Conservation (phyloP, 2,329 filamentous ascomycete genomes). For the Tothia fuscella region DNA sequence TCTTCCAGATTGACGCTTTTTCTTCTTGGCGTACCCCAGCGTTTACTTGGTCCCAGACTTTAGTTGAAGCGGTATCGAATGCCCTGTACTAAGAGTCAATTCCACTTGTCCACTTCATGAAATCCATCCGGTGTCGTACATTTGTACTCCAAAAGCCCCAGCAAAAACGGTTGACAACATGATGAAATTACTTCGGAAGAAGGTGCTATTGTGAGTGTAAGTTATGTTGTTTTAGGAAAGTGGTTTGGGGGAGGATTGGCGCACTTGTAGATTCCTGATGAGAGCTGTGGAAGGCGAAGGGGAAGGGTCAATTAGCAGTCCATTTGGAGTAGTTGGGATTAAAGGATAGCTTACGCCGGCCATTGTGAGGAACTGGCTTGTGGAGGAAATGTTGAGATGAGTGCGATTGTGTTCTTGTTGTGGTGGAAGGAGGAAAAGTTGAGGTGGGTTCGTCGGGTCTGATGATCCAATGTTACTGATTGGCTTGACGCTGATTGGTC, state of each 20-base stretch:
- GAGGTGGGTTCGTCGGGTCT: conserved; percentile 4
- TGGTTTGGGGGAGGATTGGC: conserved; percentile 17
- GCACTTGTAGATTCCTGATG: conserved; percentile 43
- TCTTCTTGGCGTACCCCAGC: conserved; percentile 58
- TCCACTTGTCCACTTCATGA: conserved; percentile 13
- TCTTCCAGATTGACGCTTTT: not conserved
- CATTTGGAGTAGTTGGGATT: not conserved
- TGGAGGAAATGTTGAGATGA: conserved; percentile 16
- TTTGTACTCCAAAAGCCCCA: conserved; percentile 80
- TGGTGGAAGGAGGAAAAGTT: conserved; percentile 15
- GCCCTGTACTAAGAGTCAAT: conserved; percentile 43
- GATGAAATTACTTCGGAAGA: conserved; percentile 78
- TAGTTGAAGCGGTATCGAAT: conserved; percentile 73
- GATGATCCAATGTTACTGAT: conserved; percentile 10
- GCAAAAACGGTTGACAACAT: conserved; percentile 82
- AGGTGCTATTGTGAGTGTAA: conserved; percentile 44
- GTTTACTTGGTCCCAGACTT: conserved; percentile 85
- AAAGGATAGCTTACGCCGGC: conserved; percentile 39
- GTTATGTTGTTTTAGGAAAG: conserved; percentile 17
- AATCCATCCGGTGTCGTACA: conserved; percentile 49
- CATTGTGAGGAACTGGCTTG: conserved; percentile 38
- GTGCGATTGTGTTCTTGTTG: conserved; percentile 17
- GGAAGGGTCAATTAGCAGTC: conserved; percentile 18
- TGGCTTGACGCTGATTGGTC: conserved; percentile 20
- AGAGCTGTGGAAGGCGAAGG: conserved; percentile 38